Evolutionary conservation across 495 filamentous ascomycete genomes (phyloP), one percentile per base, ranked within the genome.

Genomic region (Neurospora tetraspora): DNA sequence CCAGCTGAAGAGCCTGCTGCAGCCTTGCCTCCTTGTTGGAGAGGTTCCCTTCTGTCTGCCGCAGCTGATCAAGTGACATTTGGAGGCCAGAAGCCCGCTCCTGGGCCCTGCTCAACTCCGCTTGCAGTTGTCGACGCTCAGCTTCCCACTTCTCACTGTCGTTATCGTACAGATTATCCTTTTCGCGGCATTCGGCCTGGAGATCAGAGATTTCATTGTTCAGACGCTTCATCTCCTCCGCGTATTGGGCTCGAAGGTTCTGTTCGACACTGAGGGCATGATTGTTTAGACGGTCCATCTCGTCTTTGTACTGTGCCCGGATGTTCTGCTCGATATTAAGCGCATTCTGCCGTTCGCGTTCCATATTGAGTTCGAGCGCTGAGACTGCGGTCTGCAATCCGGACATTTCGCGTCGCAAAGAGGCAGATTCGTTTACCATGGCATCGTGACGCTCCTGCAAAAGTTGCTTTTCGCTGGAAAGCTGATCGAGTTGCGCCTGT

Each of bases 131-230:
- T 45, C 88, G 88, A 73, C 85, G 89, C 73, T 90, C 87, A 31
- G 86, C 86, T 38, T 91, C 87, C 92, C 91, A 94, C 69, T 89
- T 88, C 65, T 92, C 89, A 76, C 88, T 86, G 73, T 92, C 89
- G 72, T 90, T 86, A 39, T 90, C 88, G 80, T 91, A 89, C 31
- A 90, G 84, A 39, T 88, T 89, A 76, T 93, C 90, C 71, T 91
- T 90, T 74, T 93, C 91, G 74, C 91, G 88, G n/a, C 93, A 85
- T 71, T 93, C 89, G 40, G 88, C 88, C 45, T 90, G 87, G 11
- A 94, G 85, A 72, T 89, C 84, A 38, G 92, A 89, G 39, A 93
- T 87, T 70, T 93, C 87, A 37, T 92, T 86, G 68, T 81, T 79
- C 3, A 93, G 81, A 20, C 84, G 85, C 23, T 90, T 87, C 45